Conservation (phyloP, 192 early-diverging fungal genomes). For the Glomus cerebriforme region DNA sequence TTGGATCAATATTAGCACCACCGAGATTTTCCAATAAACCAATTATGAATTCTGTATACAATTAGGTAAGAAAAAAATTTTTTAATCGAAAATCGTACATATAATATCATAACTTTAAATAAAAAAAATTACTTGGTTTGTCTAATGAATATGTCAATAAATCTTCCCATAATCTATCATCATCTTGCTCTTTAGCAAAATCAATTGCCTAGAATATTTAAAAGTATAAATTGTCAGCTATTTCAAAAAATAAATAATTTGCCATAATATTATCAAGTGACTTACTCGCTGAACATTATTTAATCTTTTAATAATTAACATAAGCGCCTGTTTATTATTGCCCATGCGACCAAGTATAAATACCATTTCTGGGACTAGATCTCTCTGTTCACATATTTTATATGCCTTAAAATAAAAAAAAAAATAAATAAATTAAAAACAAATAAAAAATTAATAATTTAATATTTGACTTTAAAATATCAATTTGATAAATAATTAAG, state of each 20-base stretch:
- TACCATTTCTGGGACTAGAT: constrained; percentile 97
- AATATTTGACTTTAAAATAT: background rate
- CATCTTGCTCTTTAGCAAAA: constrained; percentile 97
- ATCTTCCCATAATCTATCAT: constrained; percentile 95
- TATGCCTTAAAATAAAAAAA: constrained; percentile 59
- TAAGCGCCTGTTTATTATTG: constrained; percentile 88
- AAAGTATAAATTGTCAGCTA: background rate
- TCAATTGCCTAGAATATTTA: constrained; percentile 76
- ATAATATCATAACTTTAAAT: background rate
- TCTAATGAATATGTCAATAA: constrained; percentile 90
- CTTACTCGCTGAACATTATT: constrained; percentile 83
- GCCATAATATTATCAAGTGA: constrained; percentile 22
- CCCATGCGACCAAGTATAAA: constrained; percentile 97
- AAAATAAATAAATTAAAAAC: too few relatives aligned
- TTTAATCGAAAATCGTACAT: background rate
- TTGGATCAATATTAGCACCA: constrained; percentile 83
- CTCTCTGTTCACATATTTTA: constrained; percentile 78
- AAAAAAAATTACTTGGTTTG: constrained; percentile 72
- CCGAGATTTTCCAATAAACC: constrained; percentile 85
- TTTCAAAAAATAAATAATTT: background rate
- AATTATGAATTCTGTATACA: constrained; percentile 77
- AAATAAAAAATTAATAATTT: background rate
- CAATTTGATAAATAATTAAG: constrained; percentile 1
- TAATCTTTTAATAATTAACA: constrained; percentile 90
- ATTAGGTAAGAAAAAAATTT: background rate